Conservation (phyloP, 768 basidiomycete species). For the Boletellus emodensis region DNA sequence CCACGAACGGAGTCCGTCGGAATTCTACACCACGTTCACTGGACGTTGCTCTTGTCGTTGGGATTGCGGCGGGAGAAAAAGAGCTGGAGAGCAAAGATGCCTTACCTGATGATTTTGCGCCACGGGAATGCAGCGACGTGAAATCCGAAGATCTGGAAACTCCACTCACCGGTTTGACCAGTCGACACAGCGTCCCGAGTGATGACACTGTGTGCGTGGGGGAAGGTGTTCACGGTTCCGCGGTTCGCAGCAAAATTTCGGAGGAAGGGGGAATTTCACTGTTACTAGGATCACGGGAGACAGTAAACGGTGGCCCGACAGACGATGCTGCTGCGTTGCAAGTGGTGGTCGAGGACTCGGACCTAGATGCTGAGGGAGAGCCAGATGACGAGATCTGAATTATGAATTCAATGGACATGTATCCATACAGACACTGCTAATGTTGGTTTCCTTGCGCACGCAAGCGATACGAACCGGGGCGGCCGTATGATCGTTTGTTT, state of each 20-base stretch:
- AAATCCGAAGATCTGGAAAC: slow-evolving; percentile 56
- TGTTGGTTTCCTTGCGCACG: not conserved
- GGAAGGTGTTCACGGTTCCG: slow-evolving; percentile 27
- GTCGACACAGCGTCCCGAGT: slow-evolving; percentile 53
- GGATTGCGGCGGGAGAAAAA: not conserved
- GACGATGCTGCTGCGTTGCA: slow-evolving; percentile 1
- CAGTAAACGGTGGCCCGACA: not conserved
- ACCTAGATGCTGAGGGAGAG: slow-evolving; percentile 41
- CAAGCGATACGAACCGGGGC: slow-evolving; percentile 21
- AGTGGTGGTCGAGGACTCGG: slow-evolving; percentile 25
- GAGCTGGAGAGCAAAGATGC: slow-evolving; percentile 1
- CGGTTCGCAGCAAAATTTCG: slow-evolving; percentile 27
- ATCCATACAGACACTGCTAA: slow-evolving; percentile 23
- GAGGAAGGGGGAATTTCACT: slow-evolving; percentile 12
- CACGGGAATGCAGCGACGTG: slow-evolving; percentile 28
- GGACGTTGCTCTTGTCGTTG: not conserved
- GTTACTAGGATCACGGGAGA: slow-evolving; percentile 5
- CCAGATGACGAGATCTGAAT: slow-evolving; percentile 46
- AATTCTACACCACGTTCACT: slow-evolving; percentile 1
- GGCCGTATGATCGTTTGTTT: slow-evolving; percentile 23
- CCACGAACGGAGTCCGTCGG: slow-evolving; percentile 14
- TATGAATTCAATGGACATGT: slow-evolving; percentile 28
- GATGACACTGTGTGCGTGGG: slow-evolving; percentile 51
- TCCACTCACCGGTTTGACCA: slow-evolving; percentile 45
- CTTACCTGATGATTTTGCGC: not conserved